These are phyloP conservation scores for Knufia fluminis DNA, from an alignment of 2,329 filamentous ascomycete genomes.

Conservation along the genomic window DNA sequence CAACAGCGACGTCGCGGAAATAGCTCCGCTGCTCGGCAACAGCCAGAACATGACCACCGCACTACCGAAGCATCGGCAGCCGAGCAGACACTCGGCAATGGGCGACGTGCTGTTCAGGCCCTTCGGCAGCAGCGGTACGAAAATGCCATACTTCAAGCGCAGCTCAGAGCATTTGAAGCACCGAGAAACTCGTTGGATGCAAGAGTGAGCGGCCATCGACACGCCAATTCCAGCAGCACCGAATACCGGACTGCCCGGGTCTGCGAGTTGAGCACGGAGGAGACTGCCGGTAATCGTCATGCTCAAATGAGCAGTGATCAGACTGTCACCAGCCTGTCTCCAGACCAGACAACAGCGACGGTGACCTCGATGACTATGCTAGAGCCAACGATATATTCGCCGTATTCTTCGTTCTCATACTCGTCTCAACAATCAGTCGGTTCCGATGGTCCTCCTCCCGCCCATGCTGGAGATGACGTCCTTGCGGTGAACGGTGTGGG, in stretches of 20 bases:
- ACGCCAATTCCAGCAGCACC: not conserved
- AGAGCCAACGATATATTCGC: not conserved
- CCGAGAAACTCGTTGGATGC: not conserved
- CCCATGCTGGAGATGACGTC: not conserved
- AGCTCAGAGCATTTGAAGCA: not conserved
- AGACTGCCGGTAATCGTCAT: not conserved
- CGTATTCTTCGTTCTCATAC: constrained; percentile 1
- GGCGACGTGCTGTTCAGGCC: not conserved
- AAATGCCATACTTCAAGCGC: not conserved
- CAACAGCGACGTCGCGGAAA: not conserved
- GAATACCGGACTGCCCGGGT: not conserved
- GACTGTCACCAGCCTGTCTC: not conserved
- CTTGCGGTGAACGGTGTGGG: no score
- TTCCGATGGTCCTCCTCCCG: not conserved
- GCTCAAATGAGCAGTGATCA: not conserved
- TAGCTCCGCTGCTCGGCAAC: not conserved
- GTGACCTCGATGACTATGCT: not conserved
- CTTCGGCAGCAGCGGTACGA: not conserved
- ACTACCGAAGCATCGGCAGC: not conserved
- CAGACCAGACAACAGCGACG: not conserved
- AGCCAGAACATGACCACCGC: not conserved
- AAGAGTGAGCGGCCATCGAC: not conserved
- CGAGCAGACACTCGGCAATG: not conserved
- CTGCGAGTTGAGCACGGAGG: not conserved
- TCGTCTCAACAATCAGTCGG: not conserved